phyloP scores from a whole-genome alignment of 495 filamentous ascomycete genomes.

The Aspergillus nanangensis region DNA sequence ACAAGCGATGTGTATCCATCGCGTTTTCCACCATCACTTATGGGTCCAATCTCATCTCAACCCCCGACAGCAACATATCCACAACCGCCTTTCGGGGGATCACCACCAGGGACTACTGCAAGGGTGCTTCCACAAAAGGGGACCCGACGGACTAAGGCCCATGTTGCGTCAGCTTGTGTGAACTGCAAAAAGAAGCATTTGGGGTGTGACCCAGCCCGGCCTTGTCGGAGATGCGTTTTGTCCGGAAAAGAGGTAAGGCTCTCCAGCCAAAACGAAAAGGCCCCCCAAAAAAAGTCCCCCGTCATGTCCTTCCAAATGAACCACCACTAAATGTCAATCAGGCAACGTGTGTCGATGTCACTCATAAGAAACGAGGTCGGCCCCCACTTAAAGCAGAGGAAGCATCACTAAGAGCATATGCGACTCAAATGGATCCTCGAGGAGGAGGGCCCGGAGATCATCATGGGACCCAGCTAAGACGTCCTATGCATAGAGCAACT shows the following conservation, averaged over 20 bases:
- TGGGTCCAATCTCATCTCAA: constrained; percentile 19
- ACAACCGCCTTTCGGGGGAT: constrained; percentile 20
- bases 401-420: constrained; percentile 33
- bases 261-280: too few relatives aligned
- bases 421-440: constrained; percentile 25
- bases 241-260: constrained; percentile 65
- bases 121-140: constrained; percentile 51
- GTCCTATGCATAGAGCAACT: constrained; percentile 34
- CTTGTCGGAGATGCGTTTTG: constrained; percentile 58
- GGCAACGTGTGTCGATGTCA: constrained; percentile 89
- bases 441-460: constrained; percentile 21
- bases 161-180: constrained; percentile 94
- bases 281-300: too few relatives aligned
- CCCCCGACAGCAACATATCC: constrained; percentile 26
- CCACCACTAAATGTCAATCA: constrained; percentile 25
- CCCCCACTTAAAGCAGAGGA: constrained; percentile 87
- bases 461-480: constrained; percentile 21
- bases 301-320: too few relatives aligned
- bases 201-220: constrained; percentile 64
- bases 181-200: constrained; percentile 97
- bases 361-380: constrained; percentile 92
- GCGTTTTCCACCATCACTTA: constrained; percentile 26
- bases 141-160: constrained; percentile 84
- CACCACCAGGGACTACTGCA: constrained; percentile 16
- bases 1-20: constrained; percentile 28